Conservation (phyloP, 345 rosid species). For the Combretum micranthum region DNA sequence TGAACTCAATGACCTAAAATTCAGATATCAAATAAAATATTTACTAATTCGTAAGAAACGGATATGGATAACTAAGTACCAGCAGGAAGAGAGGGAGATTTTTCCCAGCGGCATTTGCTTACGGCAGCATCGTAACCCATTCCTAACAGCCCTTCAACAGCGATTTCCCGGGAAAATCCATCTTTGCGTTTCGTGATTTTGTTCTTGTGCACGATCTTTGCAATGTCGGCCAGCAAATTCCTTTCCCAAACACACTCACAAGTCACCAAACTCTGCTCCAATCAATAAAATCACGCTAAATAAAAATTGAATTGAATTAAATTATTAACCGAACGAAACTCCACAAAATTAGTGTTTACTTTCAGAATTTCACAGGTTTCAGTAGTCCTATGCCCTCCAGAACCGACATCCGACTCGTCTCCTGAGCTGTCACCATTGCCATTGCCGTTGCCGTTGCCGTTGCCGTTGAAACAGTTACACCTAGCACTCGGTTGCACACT, state of each 20-base stretch:
- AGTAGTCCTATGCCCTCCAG: background rate
- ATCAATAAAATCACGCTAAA: background rate
- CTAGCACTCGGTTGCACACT: constrained; percentile 50
- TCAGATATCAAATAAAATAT: too few species aligned
- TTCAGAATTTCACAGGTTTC: constrained; percentile 59
- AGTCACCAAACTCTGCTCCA: constrained; percentile 49
- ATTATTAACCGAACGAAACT: too few species aligned
- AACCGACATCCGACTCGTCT: constrained; percentile 44
- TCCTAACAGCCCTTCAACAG: constrained; percentile 41
- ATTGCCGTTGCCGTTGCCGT: constrained; percentile 46
- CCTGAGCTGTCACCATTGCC: constrained; percentile 49
- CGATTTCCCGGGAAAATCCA: constrained; percentile 39
- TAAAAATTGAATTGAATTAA: background rate
- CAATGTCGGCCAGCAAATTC: constrained; percentile 52
- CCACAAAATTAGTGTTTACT: constrained; percentile 27
- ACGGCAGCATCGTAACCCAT: constrained; percentile 70
- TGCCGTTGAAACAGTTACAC: constrained; percentile 61
- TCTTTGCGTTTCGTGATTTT: constrained; percentile 54
- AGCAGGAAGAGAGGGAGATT: constrained; percentile 55
- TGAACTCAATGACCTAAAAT: too few species aligned
- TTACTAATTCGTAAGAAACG: background rate
- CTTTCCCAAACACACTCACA: constrained; percentile 47
- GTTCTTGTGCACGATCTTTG: constrained; percentile 68
- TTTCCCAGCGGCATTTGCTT: constrained; percentile 91
- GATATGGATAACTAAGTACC: constrained; percentile 37